These are phyloP conservation scores for Kockiozyma suomiensis DNA, from an alignment of 805 yeast genomes.

Conservation along the genomic window DNA sequence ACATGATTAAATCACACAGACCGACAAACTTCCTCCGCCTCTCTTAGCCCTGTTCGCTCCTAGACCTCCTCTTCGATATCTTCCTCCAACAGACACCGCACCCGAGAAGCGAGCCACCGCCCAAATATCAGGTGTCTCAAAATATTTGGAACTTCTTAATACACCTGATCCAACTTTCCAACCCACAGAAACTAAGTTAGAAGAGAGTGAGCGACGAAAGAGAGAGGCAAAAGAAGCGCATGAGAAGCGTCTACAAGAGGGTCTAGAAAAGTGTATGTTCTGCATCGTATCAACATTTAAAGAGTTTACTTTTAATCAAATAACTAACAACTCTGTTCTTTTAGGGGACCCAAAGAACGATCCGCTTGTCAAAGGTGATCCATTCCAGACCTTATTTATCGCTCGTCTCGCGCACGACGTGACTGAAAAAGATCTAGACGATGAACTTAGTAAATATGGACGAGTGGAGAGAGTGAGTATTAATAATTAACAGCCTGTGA, in stretches of 20 bases:
- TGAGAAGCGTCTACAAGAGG: constrained; percentile 44
- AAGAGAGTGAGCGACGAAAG: constrained; percentile 36
- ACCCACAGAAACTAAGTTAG: constrained; percentile 43
- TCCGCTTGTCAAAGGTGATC: constrained; percentile 66
- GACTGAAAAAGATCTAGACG: constrained; percentile 69
- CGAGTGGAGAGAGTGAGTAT: constrained; percentile 57
- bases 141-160: constrained; percentile 39
- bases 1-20: constrained; percentile 30
- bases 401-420: constrained; percentile 67
- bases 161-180: constrained; percentile 37
- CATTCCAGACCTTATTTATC: constrained; percentile 76
- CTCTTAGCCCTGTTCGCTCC: constrained; percentile 60
- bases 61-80: constrained; percentile 56
- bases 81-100: constrained; percentile 54
- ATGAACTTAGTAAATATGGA: constrained; percentile 66
- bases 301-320: too few species aligned
- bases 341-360: constrained; percentile 60
- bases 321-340: background rate
- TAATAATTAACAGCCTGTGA: background rate
- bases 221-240: constrained; percentile 38
- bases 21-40: constrained; percentile 49
- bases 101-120: constrained; percentile 53
- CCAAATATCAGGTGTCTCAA: constrained; percentile 51
- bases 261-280: constrained; percentile 39
- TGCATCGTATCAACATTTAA: background rate